Base-by-base conservation (phyloP, 2,329 filamentous ascomycete species). In the Calonectria pseudoturangicola region DNA sequence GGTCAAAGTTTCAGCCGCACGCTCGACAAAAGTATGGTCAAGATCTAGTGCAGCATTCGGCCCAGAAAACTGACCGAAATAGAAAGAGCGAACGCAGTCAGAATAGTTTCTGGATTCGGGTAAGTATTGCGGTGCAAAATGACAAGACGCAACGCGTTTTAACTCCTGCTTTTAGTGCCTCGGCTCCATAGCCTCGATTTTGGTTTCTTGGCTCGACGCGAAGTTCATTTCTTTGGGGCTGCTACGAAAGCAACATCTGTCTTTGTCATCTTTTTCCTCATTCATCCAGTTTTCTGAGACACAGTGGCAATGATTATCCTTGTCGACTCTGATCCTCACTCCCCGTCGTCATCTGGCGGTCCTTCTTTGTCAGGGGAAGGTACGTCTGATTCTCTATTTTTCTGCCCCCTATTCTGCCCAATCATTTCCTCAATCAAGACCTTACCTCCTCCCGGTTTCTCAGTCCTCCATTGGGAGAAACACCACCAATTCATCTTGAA, bases 371-470 rank as follows among this genome's bases (percentile, higher is more conserved):
- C 54, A 18, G 16, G 28, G 36, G 8, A n/a, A 58, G 54, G 54
- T 60, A 60, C 36, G 54, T 60, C 13, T 25, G 4, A 39, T 56
- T 58, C 16, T 21, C 21, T 60, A 27, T 60, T 60, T 15, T 15
- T 60, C 25, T 27, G 21, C 21, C 36, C 54, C 7, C 54, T 21
- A 15, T 15, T 21, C n/a, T 60, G n/a, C 15, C 54, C 30, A n/a
- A 25, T 56, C 50, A 33, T 54, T 4, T 56, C n/a, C 10, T 10
- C 15, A 8, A 15, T 15, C 33, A 21, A 5, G 25, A 27, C 16
- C 21, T 33, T 60, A 13, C 33, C 6, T 27, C 27, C 36, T 36
- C 33, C 33, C 13, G 13, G 33, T 27, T 51, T 51, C 16, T 15
- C 33, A 41, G 16, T 18, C 33, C 15, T 13, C 25, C 15, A 4